These are phyloP conservation scores for Sideroxylon spinosum DNA, from an alignment of 179 eudicot species.

Conservation along the genomic window DNA sequence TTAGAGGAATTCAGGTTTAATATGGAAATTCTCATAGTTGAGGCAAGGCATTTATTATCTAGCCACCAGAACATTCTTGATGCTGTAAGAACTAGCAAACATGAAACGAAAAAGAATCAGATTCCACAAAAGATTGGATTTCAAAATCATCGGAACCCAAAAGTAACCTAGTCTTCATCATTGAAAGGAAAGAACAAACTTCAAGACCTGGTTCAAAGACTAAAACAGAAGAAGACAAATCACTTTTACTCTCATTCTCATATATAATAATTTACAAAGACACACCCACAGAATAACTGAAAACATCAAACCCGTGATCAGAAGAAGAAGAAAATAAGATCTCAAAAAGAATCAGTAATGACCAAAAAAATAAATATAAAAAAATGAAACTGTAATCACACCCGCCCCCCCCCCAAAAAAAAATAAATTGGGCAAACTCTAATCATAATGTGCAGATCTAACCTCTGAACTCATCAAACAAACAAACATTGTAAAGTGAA, in stretches of 20 bases:
- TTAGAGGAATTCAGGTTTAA: neutral
- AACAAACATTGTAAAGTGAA: neutral
- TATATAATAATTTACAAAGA: neutral
- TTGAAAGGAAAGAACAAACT: neutral
- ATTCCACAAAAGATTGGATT: neutral
- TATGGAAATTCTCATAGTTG: neutral
- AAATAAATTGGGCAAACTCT: slow-evolving; percentile 5
- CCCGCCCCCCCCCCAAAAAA: neutral
- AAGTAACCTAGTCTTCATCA: neutral
- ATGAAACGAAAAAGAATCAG: neutral
- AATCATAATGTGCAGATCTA: slow-evolving; percentile 13
- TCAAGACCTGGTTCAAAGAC: neutral
- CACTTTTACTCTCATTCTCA: neutral
- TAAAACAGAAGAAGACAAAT: slow-evolving; percentile 4
- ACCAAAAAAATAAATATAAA: neutral
- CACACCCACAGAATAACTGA: neutral
- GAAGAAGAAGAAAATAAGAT: neutral
- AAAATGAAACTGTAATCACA: neutral
- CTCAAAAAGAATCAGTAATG: neutral
- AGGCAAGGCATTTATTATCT: neutral
- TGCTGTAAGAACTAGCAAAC: neutral
- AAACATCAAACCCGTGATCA: neutral
- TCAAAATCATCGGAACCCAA: neutral
- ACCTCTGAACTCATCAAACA: slow-evolving; percentile 12
- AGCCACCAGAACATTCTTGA: neutral